These are phyloP conservation scores for Backusella mclennaniae DNA, from an alignment of 192 early-diverging fungal genomes.

Conservation along the genomic window DNA sequence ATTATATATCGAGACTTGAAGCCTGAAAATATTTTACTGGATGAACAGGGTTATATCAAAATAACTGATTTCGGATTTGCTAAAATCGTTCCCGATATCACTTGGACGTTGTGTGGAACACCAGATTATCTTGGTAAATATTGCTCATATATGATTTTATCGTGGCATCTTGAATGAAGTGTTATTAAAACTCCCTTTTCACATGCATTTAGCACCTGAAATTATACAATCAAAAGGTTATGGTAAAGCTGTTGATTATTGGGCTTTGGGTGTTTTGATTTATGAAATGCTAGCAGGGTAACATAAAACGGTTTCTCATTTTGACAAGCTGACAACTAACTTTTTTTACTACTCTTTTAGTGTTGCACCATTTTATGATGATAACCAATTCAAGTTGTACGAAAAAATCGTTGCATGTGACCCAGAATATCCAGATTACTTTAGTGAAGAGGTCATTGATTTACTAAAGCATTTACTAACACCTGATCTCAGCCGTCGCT, in stretches of 20 bases:
- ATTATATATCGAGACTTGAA: constrained; percentile 87
- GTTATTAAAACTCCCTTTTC: not conserved
- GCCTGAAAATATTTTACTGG: constrained; percentile 71
- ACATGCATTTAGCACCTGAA: constrained; percentile 55
- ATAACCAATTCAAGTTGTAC: constrained; percentile 83
- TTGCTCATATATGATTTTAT: not conserved
- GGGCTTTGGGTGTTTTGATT: constrained; percentile 82
- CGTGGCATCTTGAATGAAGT: not conserved
- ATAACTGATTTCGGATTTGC: constrained; percentile 89
- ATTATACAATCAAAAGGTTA: constrained; percentile 86
- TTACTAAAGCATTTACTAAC: constrained; percentile 75
- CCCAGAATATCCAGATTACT: constrained; percentile 68
- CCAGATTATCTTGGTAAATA: constrained; percentile 68
- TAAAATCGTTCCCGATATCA: constrained; percentile 65
- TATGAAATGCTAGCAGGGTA: constrained; percentile 84
- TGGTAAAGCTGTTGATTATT: constrained; percentile 85
- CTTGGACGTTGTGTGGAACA: constrained; percentile 87
- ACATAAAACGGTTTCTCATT: not conserved
- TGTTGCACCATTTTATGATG: constrained; percentile 79
- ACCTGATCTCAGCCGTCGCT: constrained; percentile 74
- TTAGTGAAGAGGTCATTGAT: constrained; percentile 63
- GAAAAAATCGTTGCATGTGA: constrained; percentile 79
- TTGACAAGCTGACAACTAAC: constrained; percentile 1
- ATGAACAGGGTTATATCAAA: constrained; percentile 77
- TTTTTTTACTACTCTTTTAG: constrained; percentile 20